Evolutionary conservation across 192 early-diverging fungal genomes (phyloP).

Genomic region (Umbelopsis sp.): DNA sequence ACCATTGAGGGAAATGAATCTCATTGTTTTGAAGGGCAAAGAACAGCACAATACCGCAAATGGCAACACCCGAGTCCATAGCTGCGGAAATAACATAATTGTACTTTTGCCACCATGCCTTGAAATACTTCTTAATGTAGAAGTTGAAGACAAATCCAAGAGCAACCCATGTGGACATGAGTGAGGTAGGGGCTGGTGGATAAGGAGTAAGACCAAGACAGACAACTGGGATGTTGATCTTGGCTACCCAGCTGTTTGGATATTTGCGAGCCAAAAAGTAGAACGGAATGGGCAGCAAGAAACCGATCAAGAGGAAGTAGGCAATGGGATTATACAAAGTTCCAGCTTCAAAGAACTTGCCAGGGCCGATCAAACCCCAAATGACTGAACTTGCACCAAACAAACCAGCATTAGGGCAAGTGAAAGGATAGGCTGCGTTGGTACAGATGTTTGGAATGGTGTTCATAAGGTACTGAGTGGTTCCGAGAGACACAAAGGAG

Average conservation of each 20-base stretch:
- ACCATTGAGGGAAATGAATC: slow-evolving; percentile 54
- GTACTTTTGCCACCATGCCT: slow-evolving; percentile 62
- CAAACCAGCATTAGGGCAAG: slow-evolving; percentile 55
- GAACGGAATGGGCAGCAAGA: slow-evolving; percentile 71
- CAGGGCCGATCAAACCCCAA: slow-evolving; percentile 80
- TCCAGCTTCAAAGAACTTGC: slow-evolving; percentile 61
- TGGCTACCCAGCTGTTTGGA: slow-evolving; percentile 70
- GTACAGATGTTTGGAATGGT: slow-evolving; percentile 62
- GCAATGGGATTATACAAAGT: slow-evolving; percentile 48
- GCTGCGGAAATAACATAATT: slow-evolving; percentile 60
- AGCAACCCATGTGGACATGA: slow-evolving; percentile 45
- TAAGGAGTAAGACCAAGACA: slow-evolving; percentile 62
- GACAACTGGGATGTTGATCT: slow-evolving; percentile 72
- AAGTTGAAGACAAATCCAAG: slow-evolving; percentile 74
- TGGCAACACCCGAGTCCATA: slow-evolving; percentile 51
- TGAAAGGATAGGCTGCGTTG: slow-evolving; percentile 64
- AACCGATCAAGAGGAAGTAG: slow-evolving; percentile 66
- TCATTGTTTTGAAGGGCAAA: slow-evolving; percentile 47
- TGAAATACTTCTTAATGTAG: slow-evolving; percentile 63
- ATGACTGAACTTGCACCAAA: slow-evolving; percentile 78
- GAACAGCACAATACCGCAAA: slow-evolving; percentile 49
- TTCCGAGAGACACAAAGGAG: slow-evolving; percentile 69
- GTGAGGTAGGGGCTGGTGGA: slow-evolving; percentile 62
- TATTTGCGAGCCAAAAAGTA: slow-evolving; percentile 62
- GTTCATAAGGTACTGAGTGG: slow-evolving; percentile 67